Evolutionary conservation across 129 eudicot species (phyloP).

Genomic region (Mikania micrantha): DNA sequence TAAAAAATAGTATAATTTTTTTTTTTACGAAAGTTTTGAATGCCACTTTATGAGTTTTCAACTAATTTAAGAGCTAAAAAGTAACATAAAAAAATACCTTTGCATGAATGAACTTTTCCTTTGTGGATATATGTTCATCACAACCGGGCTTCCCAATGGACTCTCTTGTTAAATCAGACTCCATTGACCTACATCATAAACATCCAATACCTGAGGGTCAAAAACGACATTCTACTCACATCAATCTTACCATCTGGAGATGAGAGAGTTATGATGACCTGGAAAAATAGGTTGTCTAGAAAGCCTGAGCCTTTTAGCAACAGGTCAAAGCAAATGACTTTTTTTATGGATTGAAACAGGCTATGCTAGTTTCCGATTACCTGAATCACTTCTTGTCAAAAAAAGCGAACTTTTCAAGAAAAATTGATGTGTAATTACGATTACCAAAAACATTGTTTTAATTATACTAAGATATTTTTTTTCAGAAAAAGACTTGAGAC

Average conservation of each 20-base stretch:
- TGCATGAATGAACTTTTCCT: constrained; percentile 87
- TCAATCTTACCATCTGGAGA: background rate
- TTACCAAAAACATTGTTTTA: background rate
- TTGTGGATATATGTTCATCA: constrained; percentile 61
- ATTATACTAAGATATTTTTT: background rate
- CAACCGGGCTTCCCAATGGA: constrained; percentile 55
- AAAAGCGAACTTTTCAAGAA: background rate
- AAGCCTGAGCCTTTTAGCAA: background rate
- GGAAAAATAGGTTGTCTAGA: background rate
- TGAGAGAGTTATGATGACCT: background rate
- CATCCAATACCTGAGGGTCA: constrained; percentile 1
- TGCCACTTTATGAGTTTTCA: no score
- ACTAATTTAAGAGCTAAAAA: no score
- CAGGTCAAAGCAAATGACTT: background rate
- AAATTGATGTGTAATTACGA: background rate
- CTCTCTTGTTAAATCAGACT: constrained; percentile 53
- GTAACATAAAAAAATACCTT: constrained; percentile 49
- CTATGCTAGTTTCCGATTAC: background rate
- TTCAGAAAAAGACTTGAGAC: background rate
- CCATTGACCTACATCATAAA: constrained; percentile 49
- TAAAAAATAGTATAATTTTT: no score
- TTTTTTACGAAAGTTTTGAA: no score
- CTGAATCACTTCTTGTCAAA: background rate
- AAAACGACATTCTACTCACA: background rate
- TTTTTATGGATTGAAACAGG: background rate